Conservation (phyloP, 2,329 filamentous ascomycete species). For the Paraphaeosphaeria sporulosa region DNA sequence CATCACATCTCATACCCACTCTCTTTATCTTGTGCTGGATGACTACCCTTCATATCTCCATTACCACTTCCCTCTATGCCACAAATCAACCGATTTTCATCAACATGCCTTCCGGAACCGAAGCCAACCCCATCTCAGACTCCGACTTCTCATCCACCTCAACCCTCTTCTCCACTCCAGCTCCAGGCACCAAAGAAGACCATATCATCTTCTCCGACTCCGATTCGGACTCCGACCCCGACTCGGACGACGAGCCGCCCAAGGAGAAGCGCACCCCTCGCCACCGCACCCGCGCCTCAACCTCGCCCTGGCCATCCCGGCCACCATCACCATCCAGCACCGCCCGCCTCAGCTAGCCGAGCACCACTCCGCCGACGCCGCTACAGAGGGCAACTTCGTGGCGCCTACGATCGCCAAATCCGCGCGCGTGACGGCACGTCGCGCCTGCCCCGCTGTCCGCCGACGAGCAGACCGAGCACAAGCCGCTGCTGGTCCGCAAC, state of each 20-base stretch:
- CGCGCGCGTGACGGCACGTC: background rate
- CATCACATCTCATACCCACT: background rate
- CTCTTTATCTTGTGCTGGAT: background rate
- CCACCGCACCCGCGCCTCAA: background rate
- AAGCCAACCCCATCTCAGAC: background rate
- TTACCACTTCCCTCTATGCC: background rate
- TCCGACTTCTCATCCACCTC: background rate
- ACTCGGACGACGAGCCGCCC: background rate
- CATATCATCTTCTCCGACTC: background rate
- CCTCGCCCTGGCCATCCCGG: background rate
- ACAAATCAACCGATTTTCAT: background rate
- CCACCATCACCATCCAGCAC: background rate
- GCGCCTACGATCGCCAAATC: background rate
- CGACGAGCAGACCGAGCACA: background rate
- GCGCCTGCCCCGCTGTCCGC: background rate
- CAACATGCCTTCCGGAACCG: background rate
- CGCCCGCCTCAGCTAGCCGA: background rate
- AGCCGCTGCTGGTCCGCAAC: background rate
- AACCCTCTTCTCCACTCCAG: no score
- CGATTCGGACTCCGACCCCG: background rate
- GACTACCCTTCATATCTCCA: background rate
- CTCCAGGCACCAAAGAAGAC: background rate
- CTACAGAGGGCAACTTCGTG: background rate
- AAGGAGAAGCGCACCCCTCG: background rate
- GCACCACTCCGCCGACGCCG: background rate